These are phyloP conservation scores for Acer campestre DNA, from an alignment of 345 rosid species.

Conservation along the genomic window DNA sequence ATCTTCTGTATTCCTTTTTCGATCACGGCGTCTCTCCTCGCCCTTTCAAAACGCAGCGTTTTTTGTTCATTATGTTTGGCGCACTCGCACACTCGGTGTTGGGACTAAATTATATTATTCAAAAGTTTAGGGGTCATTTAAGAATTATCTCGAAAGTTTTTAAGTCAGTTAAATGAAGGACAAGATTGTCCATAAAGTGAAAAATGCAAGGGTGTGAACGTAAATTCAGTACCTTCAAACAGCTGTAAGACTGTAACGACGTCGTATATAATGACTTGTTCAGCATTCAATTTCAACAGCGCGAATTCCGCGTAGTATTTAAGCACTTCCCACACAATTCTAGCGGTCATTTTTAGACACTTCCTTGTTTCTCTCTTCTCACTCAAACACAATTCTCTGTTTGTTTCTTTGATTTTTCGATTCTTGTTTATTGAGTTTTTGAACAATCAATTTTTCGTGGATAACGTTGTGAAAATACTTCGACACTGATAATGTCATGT, in stretches of 20 bases:
- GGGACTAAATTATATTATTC: background rate
- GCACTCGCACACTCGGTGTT: no score
- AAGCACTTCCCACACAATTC: constrained; percentile 18
- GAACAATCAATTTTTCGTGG: background rate
- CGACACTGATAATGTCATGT: constrained; percentile 46
- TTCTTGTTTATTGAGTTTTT: background rate
- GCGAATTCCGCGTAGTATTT: constrained; percentile 13
- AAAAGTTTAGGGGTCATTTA: no score
- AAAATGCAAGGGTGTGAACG: background rate
- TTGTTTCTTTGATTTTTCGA: background rate
- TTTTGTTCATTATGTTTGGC: no score
- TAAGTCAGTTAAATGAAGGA: background rate
- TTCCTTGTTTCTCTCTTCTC: constrained; percentile 25
- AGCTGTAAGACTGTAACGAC: background rate
- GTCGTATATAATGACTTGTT: background rate
- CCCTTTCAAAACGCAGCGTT: no score
- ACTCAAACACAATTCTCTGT: background rate
- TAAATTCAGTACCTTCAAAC: background rate
- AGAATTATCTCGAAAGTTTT: background rate
- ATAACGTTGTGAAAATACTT: background rate
- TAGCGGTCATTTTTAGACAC: constrained; percentile 30
- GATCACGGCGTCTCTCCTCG: no score
- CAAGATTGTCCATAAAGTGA: background rate
- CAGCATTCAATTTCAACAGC: background rate
- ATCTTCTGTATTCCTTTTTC: no score